phyloP scores from a whole-genome alignment of 176 grass and related monocot genomes.

The Pontederia crassipes region DNA sequence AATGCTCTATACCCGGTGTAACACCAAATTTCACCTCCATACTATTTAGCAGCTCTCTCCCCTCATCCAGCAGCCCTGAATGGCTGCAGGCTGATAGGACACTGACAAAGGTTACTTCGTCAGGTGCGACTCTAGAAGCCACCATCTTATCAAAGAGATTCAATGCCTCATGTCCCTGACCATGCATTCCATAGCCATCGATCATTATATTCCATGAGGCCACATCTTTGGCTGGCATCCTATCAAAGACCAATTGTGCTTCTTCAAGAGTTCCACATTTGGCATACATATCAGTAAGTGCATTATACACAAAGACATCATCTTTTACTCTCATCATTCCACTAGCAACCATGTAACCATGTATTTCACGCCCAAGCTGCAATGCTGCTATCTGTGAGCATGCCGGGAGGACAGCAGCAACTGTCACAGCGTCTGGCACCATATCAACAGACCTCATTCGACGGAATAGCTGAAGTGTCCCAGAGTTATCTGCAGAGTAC shows the following conservation, averaged over 20 bases:
- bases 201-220: constrained; percentile 80
- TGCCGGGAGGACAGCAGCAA: constrained; percentile 41
- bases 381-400: constrained; percentile 41
- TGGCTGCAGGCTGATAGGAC: constrained; percentile 34
- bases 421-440: constrained; percentile 27
- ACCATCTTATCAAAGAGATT: constrained; percentile 34
- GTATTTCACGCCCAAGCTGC: constrained; percentile 38
- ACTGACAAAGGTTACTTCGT: constrained; percentile 30
- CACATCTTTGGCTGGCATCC: constrained; percentile 25
- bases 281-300: constrained; percentile 47
- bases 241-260: constrained; percentile 31
- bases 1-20: constrained; percentile 26
- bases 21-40: constrained; percentile 27
- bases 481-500: constrained; percentile 40
- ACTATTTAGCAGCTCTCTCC: constrained; percentile 17
- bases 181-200: constrained; percentile 50
- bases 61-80: constrained; percentile 26
- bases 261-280: constrained; percentile 49
- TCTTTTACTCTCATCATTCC: constrained; percentile 19
- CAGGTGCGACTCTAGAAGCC: constrained; percentile 10
- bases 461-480: constrained; percentile 25
- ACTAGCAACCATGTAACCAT: constrained; percentile 36
- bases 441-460: constrained; percentile 27
- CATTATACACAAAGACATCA: constrained; percentile 37
- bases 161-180: constrained; percentile 36